A percentile compares a stretch with the other conserved stretches of the same genome.
phyloP scores from a whole-genome alignment of 2,329 filamentous ascomycete species.

The Hymenoscyphus fructigenus region DNA sequence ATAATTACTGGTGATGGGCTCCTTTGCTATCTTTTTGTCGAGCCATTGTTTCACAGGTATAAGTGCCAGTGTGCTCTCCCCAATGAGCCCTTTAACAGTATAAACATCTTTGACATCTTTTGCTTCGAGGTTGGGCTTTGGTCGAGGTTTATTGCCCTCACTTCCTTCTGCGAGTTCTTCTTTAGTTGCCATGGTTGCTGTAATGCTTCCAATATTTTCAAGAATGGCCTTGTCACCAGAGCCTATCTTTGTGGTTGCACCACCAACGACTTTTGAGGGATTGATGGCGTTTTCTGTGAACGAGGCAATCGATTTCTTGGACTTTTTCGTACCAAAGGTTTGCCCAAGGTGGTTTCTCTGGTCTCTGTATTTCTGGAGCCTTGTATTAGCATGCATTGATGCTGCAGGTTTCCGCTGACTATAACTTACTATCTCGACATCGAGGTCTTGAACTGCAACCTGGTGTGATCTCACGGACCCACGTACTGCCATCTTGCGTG shows the following conservation, averaged over 20 bases:
- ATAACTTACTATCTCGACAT: slow-evolving; percentile 33
- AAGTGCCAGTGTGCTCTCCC: slow-evolving; percentile 62
- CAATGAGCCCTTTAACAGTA: slow-evolving; percentile 63
- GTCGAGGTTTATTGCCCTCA: slow-evolving; percentile 70
- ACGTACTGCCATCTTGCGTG: slow-evolving; percentile 62
- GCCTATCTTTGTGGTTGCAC: slow-evolving; percentile 51
- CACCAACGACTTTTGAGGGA: slow-evolving; percentile 37
- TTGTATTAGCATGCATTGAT: slow-evolving; percentile 18
- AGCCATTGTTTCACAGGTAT: slow-evolving; percentile 75
- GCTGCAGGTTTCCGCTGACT: not conserved
- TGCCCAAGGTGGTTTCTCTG: slow-evolving; percentile 69
- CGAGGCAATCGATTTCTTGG: slow-evolving; percentile 72
- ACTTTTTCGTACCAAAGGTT: slow-evolving; percentile 83
- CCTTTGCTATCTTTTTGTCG: slow-evolving; percentile 58
- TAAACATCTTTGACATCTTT: slow-evolving; percentile 72
- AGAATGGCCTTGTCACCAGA: slow-evolving; percentile 60
- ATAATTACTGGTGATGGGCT: slow-evolving; percentile 57
- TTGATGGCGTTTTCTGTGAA: slow-evolving; percentile 69
- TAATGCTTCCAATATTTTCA: slow-evolving; percentile 59
- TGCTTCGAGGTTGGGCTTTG: slow-evolving; percentile 66
- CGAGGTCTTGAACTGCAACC: slow-evolving; percentile 47
- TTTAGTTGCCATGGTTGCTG: slow-evolving; percentile 64
- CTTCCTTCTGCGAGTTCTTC: slow-evolving; percentile 64
- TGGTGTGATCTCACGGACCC: slow-evolving; percentile 57
- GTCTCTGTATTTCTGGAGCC: slow-evolving; percentile 54